Base-by-base conservation (phyloP, 2,329 filamentous ascomycete species). In the Neonectria magnoliae region DNA sequence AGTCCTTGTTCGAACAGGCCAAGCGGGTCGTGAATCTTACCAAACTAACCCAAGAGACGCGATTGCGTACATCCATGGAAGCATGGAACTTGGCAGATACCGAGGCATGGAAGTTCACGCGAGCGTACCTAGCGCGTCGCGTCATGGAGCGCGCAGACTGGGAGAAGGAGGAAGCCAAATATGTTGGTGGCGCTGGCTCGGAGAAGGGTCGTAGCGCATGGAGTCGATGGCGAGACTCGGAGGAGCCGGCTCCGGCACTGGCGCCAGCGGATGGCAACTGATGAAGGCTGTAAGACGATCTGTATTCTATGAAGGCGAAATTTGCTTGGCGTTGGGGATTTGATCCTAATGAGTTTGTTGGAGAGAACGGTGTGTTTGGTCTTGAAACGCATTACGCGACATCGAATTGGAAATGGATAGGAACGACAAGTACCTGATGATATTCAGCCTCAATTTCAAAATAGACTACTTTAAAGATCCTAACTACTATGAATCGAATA, bases 71-170 rank as follows among this genome's bases (percentile, higher is more conserved):
- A 22, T 87, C 85, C 6, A 80, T 88, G n/a, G 88, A 90, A 75
- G 85, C 87, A 11, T 90, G 88, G 88, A 90, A 88, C 75, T 76
- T 93, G 68, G 91, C 88, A 0, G 92, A 95, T 72, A 90, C 89
- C 1, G 92, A 95, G 78, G 88, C 89, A 1, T 95, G 92, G 92
- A 88, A 87, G 72, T 94, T 94, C 74, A 85, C 89, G 5, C 82
- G 89, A 41, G 91, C 92, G 0, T 93, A 87, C 68, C 80, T 89
- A 55, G 91, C 90, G 18, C 81, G 91, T 41, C 81, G 85, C 45
- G 80, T 83, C 27, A 82, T 90, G 50, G 91, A 93, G 81, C 81
- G 91, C 61, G 76, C 82, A 69, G 82, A 86, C 72, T 94, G 91
- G 90, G 90, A 93, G 75, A 86, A 90, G 66, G 87, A 91, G 65